Conservation (phyloP, 2,329 filamentous ascomycete genomes). For the Westerdykella sp. region DNA sequence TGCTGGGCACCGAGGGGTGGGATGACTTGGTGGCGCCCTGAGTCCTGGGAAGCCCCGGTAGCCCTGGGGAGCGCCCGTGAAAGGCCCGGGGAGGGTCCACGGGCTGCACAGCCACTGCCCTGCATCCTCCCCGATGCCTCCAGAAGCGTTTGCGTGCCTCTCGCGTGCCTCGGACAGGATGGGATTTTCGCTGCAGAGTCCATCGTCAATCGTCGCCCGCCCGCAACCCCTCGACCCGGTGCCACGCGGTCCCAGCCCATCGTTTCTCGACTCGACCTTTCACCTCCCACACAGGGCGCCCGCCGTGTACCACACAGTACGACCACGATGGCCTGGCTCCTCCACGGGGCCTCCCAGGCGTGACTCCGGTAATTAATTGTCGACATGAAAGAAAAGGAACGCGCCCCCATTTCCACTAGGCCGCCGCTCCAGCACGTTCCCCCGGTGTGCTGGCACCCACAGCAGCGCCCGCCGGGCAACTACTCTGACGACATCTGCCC, state of each 20-base stretch:
- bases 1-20: not conserved
- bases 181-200: conserved; percentile 30
- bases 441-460: conserved; percentile 26
- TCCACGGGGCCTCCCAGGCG: not conserved
- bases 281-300: conserved; percentile 13
- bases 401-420: conserved; percentile 8
- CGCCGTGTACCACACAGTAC: not conserved
- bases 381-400: conserved; percentile 8
- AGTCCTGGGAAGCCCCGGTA: too few species aligned
- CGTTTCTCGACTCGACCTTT: conserved; percentile 26
- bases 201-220: conserved; percentile 12
- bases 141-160: conserved; percentile 14
- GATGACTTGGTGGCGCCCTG: not conserved
- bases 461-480: conserved; percentile 7
- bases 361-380: conserved; percentile 27
- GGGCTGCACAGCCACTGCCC: conserved; percentile 32
- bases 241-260: conserved; percentile 24
- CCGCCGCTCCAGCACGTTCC: conserved; percentile 10
- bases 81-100: not conserved
- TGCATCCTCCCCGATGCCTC: conserved; percentile 23
- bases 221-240: conserved; percentile 17
- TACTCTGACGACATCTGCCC: conserved; percentile 25
- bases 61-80: too few species aligned
- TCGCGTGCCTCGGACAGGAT: conserved; percentile 17
- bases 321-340: not conserved